Percentiles rank a stretch among this genome's conserved stretches.
phyloP scores from a whole-genome alignment of 495 filamentous ascomycete species.

The Letharia lupina region DNA sequence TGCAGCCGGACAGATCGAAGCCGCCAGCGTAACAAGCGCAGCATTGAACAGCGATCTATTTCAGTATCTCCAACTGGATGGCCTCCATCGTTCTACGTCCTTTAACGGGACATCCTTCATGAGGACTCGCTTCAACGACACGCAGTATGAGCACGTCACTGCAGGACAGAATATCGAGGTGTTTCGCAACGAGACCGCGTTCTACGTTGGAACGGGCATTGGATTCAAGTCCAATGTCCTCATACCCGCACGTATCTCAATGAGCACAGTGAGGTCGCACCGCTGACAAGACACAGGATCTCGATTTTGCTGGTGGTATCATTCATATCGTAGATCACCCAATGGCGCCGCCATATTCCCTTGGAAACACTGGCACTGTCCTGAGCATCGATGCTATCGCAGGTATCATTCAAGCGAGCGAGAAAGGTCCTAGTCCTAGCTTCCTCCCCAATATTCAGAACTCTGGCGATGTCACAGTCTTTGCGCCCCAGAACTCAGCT shows the following conservation, averaged over 20 bases:
- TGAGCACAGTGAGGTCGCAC: neutral
- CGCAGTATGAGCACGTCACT: neutral
- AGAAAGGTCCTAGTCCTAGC: neutral
- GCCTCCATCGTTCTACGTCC: neutral
- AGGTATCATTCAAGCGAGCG: neutral
- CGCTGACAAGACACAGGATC: slow-evolving; percentile 2
- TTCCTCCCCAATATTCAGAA: neutral
- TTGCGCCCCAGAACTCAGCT: slow-evolving; percentile 9
- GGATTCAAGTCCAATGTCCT: slow-evolving; percentile 6
- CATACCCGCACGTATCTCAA: neutral
- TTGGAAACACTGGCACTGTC: slow-evolving; percentile 7
- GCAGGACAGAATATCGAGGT: slow-evolving; percentile 4
- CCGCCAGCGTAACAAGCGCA: neutral
- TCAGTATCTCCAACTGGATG: slow-evolving; percentile 12
- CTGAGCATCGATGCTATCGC: slow-evolving; percentile 5
- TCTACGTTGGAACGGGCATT: slow-evolving; percentile 10
- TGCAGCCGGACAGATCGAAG: slow-evolving; percentile 3
- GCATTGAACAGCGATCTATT: slow-evolving; percentile 3
- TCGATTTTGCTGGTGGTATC: slow-evolving; percentile 4
- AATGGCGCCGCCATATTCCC: slow-evolving; percentile 4
- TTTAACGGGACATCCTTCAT: slow-evolving; percentile 5
- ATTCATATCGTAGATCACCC: slow-evolving; percentile 10
- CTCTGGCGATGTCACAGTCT: slow-evolving; percentile 6
- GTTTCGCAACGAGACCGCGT: slow-evolving; percentile 4
- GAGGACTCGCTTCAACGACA: slow-evolving; percentile 7